Evolutionary conservation across 768 basidiomycete species (phyloP).

Genomic region (Polyporus arcularius): DNA sequence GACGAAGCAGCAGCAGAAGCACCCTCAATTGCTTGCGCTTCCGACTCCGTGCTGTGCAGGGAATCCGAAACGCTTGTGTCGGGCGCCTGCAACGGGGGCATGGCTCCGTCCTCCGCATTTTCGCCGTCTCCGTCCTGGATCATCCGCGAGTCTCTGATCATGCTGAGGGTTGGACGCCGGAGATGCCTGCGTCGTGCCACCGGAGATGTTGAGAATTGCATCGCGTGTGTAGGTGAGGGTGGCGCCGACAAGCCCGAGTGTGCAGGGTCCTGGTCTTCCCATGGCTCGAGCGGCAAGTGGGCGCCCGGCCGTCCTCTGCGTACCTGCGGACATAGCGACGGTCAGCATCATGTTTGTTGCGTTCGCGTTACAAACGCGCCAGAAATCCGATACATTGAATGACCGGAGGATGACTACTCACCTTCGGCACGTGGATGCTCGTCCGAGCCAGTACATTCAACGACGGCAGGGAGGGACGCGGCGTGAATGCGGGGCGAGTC

Average conservation of each 20-base stretch:
- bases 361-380: too few relatives aligned
- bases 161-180: constrained; percentile 23
- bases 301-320: constrained; percentile 45
- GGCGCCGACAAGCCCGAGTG: constrained; percentile 2
- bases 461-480: too few relatives aligned
- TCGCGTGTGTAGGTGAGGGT: background rate
- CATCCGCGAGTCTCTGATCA: constrained; percentile 27
- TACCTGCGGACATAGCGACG: constrained; percentile 28
- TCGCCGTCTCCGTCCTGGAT: constrained; percentile 19
- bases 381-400: too few relatives aligned
- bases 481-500: constrained; percentile 30
- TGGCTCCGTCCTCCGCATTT: constrained; percentile 10
- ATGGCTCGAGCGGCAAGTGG: constrained; percentile 44
- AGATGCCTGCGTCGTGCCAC: constrained; percentile 15
- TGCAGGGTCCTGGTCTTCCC: constrained; percentile 29
- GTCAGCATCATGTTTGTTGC: constrained; percentile 7
- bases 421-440: too few relatives aligned
- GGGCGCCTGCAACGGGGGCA: constrained; percentile 4
- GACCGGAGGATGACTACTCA: too few relatives aligned
- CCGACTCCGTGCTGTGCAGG: background rate
- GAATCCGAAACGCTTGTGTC: constrained; percentile 1
- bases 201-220: constrained; percentile 16
- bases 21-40: background rate
- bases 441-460: too few relatives aligned
- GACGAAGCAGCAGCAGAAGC: background rate